phyloP scores from a whole-genome alignment of 2,329 filamentous ascomycete genomes.

The Albifimbria verrucaria region DNA sequence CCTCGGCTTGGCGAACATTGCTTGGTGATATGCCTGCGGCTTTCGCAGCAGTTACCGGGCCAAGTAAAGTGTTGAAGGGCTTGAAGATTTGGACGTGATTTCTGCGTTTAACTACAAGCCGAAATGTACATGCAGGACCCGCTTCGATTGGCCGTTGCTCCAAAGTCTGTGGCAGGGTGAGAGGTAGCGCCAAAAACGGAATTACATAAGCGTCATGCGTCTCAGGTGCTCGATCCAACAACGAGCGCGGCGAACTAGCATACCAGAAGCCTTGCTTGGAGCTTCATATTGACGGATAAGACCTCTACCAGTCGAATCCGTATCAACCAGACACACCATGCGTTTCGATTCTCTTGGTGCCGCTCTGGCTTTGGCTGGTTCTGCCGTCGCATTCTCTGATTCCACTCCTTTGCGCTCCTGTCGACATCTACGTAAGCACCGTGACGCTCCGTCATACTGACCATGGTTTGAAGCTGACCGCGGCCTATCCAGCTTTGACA shows the following conservation, averaged over 20 bases:
- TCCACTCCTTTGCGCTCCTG: slow-evolving; percentile 87
- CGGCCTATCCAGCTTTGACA: slow-evolving; percentile 26
- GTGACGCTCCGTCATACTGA: slow-evolving; percentile 8
- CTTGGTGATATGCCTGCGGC: not conserved
- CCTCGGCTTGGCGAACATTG: slow-evolving; percentile 55
- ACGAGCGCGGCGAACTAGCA: not conserved
- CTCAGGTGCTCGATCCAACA: not conserved
- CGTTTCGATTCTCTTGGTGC: slow-evolving; percentile 49
- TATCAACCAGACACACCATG: slow-evolving; percentile 40
- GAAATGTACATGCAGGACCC: not conserved
- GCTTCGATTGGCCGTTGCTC: not conserved
- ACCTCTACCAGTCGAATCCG: slow-evolving; percentile 5
- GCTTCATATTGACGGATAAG: not conserved
- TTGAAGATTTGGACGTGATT: not conserved
- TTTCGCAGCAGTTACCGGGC: not conserved
- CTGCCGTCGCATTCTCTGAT: slow-evolving; percentile 72
- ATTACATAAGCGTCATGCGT: too few species aligned
- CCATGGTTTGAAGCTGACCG: slow-evolving; percentile 14
- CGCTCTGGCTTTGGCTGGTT: slow-evolving; percentile 53
- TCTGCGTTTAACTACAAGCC: not conserved
- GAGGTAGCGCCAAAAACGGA: too few species aligned
- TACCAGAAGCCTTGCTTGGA: not conserved
- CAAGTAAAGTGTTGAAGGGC: slow-evolving; percentile 5
- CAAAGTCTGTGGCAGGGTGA: not conserved
- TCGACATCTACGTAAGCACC: slow-evolving; percentile 73